These are phyloP conservation scores for Pseudocercospora cruenta DNA, from an alignment of 2,329 filamentous ascomycete genomes.

Conservation along the genomic window DNA sequence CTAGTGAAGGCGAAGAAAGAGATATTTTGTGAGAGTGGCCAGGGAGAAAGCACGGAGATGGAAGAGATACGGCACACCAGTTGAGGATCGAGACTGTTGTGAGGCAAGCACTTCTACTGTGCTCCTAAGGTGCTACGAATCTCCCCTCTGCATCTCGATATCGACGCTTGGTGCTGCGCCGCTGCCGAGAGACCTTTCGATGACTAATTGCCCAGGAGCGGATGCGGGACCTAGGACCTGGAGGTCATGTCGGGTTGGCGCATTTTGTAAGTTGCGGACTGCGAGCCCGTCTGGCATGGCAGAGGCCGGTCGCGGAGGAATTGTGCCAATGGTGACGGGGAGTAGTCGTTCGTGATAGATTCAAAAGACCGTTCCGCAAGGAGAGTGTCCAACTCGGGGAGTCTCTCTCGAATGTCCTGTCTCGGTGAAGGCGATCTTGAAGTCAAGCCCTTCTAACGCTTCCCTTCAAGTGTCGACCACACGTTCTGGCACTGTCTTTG, in stretches of 20 bases:
- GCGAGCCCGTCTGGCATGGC: background rate
- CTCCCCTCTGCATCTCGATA: background rate
- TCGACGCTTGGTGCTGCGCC: background rate
- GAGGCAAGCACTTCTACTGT: background rate
- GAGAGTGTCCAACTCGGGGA: background rate
- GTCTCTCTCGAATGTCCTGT: background rate
- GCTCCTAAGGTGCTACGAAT: background rate
- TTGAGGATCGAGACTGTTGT: background rate
- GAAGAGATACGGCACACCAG: background rate
- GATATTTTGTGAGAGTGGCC: background rate
- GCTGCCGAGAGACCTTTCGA: background rate
- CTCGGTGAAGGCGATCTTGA: background rate
- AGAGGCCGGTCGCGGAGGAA: background rate
- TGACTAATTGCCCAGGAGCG: background rate
- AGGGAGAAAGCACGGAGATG: background rate
- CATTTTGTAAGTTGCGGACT: background rate
- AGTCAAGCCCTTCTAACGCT: background rate
- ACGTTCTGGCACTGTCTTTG: conserved; percentile 74
- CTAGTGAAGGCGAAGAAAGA: background rate
- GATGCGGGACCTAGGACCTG: background rate
- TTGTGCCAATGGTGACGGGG: background rate
- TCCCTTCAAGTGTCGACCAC: conserved; percentile 54
- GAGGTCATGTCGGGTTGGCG: background rate
- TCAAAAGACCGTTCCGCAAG: background rate
- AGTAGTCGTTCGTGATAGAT: background rate